These are phyloP conservation scores for Phytopythium delawarense DNA, from an alignment of 352 stramenopile genomes.

Conservation along the genomic window DNA sequence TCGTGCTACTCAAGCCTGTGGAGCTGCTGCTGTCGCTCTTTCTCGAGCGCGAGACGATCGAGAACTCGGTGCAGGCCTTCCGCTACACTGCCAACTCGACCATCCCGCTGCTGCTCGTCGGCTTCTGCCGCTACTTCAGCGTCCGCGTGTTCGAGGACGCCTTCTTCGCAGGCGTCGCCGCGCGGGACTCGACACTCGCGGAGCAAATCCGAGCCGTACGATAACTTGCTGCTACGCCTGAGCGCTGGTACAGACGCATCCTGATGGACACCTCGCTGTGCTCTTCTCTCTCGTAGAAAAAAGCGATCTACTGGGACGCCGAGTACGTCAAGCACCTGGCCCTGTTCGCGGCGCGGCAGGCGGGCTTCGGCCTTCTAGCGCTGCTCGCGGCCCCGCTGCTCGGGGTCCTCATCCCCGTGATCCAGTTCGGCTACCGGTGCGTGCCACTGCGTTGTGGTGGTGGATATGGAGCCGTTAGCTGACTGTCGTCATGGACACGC, in stretches of 20 bases:
- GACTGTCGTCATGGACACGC: slow-evolving; percentile 1
- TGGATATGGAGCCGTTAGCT: background rate
- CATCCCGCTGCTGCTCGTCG: slow-evolving; percentile 54
- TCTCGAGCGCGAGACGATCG: slow-evolving; percentile 31
- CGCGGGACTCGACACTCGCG: slow-evolving; percentile 35
- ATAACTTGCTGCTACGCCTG: too few species aligned
- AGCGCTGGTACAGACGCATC: too few species aligned
- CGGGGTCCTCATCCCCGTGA: slow-evolving; percentile 44
- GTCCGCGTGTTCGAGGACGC: slow-evolving; percentile 64
- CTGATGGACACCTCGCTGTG: background rate
- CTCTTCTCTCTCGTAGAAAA: slow-evolving; percentile 19
- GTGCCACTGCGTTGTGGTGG: background rate
- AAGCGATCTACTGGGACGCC: slow-evolving; percentile 69
- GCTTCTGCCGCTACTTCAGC: slow-evolving; percentile 48
- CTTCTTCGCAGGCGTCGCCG: slow-evolving; percentile 59
- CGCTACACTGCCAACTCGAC: slow-evolving; percentile 44
- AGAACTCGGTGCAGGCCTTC: slow-evolving; percentile 43
- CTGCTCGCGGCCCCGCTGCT: slow-evolving; percentile 44
- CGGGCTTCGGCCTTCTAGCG: slow-evolving; percentile 48
- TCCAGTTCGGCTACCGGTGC: slow-evolving; percentile 61
- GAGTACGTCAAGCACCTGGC: slow-evolving; percentile 58
- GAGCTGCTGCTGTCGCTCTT: slow-evolving; percentile 54
- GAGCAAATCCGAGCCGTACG: slow-evolving; percentile 35
- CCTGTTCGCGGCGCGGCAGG: slow-evolving; percentile 40
- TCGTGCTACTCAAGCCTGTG: slow-evolving; percentile 45